Conservation (phyloP, 139 green algal species). For the Asterochloris erici region DNA sequence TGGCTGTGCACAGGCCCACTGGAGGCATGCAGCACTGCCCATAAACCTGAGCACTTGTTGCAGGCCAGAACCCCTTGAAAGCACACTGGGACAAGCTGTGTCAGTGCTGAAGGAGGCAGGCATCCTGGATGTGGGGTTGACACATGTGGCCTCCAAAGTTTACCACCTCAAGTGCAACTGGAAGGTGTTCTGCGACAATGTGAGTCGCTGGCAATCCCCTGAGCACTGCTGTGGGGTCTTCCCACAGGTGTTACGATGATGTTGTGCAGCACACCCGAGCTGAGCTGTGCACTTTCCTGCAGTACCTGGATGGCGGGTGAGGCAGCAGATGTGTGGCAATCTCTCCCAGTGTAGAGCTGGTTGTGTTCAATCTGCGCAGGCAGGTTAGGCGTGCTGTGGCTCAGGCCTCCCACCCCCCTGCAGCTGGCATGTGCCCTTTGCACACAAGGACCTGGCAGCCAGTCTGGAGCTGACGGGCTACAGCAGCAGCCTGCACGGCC, state of each 20-base stretch:
- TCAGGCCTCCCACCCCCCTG: too few relatives aligned
- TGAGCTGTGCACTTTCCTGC: neutral
- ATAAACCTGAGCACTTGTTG: neutral
- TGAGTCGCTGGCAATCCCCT: neutral
- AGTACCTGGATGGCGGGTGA: too few relatives aligned
- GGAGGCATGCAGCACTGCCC: neutral
- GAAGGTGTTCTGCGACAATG: conserved; percentile 69
- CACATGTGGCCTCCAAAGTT: conserved; percentile 31
- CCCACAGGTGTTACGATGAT: too few relatives aligned
- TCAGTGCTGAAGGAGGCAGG: conserved; percentile 15
- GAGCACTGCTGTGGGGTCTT: neutral
- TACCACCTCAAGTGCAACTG: conserved; percentile 62
- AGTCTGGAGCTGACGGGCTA: conserved; percentile 42
- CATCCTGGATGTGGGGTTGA: conserved; percentile 21
- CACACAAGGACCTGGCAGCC: conserved; percentile 40
- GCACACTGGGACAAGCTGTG: conserved; percentile 14
- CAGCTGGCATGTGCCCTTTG: conserved; percentile 52
- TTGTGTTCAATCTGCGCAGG: too few relatives aligned
- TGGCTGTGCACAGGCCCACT: neutral
- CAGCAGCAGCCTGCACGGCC: conserved; percentile 22
- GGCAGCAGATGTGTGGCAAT: too few relatives aligned
- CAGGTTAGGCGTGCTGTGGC: too few relatives aligned
- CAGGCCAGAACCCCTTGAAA: neutral
- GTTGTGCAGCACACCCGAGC: too few relatives aligned
- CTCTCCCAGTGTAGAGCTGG: too few relatives aligned